Evolutionary conservation across 495 filamentous ascomycete genomes (phyloP), one percentile per base, ranked within the genome.

Genomic region (Penicillium fimorum): DNA sequence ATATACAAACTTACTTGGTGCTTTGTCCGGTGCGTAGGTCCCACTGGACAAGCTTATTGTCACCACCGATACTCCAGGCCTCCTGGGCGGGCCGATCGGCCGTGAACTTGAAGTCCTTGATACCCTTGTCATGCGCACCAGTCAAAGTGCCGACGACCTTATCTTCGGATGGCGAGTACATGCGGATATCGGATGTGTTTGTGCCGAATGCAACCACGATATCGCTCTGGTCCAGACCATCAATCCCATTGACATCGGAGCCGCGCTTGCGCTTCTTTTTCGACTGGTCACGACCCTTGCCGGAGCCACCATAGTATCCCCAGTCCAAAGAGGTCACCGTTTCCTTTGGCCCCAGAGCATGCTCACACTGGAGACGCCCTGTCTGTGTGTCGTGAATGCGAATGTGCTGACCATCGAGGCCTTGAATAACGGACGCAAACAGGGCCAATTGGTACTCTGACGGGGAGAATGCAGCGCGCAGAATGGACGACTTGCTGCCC

Each of bases 1-100:
- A 24, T 10, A 27, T n/a, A 12, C 22, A 46, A 27, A 18, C 70
- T 50, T 71, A 84, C 82, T 72, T 76, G 46, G 77, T 59, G 47
- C 66, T 74, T 62, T 75, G 68, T 55, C 73, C 74, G 11, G 74
- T 78, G 49, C 62, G 68, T 53, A 84, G 61, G 65, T 85, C 80
- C 82, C 82, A 85, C 61, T 84, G 82, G 10, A 85, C 76, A 40
- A 84, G 70, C 60, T 79, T 85, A 55, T 79, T 81, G 65, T 85
- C 82, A 40, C 74, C 76, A 35, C 82, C 82, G 50, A 82, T 75
- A 74, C 82, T 84, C 82, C 82, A 85, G 22, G 73, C 82, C 53
- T 83, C 64, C 55, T 71, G 63, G 51, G 61, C 66, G 27, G 73
- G 57, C 2, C 66, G 62, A 30, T 66, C 70, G 35, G 77, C 71